Evolutionary conservation across 306 rosid genomes (phyloP).

Genomic region (Trifolium repens): DNA sequence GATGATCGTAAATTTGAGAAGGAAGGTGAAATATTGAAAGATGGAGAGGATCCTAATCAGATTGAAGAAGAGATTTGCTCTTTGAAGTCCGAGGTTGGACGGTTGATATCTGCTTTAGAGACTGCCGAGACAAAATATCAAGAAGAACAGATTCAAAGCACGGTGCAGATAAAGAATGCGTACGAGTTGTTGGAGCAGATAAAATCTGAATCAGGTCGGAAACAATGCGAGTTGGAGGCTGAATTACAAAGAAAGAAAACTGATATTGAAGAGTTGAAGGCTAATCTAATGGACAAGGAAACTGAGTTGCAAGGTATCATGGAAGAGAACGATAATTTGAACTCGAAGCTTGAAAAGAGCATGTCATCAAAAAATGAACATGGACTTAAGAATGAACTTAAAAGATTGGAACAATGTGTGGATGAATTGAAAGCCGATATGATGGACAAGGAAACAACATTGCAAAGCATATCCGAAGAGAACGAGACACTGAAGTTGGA

Average conservation of each 20-base stretch:
- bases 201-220: slow-evolving; percentile 58
- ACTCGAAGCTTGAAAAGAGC: slow-evolving; percentile 55
- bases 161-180: slow-evolving; percentile 63
- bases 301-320: slow-evolving; percentile 85
- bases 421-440: slow-evolving; percentile 62
- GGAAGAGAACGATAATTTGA: slow-evolving; percentile 87
- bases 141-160: slow-evolving; percentile 76
- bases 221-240: slow-evolving; percentile 56
- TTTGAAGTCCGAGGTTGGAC: slow-evolving; percentile 63
- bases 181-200: slow-evolving; percentile 72
- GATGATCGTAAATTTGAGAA: slow-evolving; percentile 28
- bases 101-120: slow-evolving; percentile 61
- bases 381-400: slow-evolving; percentile 57
- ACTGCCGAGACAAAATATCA: slow-evolving; percentile 72
- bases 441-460: slow-evolving; percentile 87
- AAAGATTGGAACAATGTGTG: slow-evolving; percentile 59
- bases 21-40: slow-evolving; percentile 40
- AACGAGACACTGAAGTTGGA: slow-evolving; percentile 70
- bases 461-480: slow-evolving; percentile 79
- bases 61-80: slow-evolving; percentile 52
- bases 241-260: slow-evolving; percentile 61
- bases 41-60: slow-evolving; percentile 36
- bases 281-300: slow-evolving; percentile 91
- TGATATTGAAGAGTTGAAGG: slow-evolving; percentile 75
- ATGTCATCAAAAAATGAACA: slow-evolving; percentile 54